Percentiles rank a stretch among this genome's conserved stretches.
Conservation (phyloP, 2,329 filamentous ascomycete species). For the Stachybotrys chlorohalonatus region DNA sequence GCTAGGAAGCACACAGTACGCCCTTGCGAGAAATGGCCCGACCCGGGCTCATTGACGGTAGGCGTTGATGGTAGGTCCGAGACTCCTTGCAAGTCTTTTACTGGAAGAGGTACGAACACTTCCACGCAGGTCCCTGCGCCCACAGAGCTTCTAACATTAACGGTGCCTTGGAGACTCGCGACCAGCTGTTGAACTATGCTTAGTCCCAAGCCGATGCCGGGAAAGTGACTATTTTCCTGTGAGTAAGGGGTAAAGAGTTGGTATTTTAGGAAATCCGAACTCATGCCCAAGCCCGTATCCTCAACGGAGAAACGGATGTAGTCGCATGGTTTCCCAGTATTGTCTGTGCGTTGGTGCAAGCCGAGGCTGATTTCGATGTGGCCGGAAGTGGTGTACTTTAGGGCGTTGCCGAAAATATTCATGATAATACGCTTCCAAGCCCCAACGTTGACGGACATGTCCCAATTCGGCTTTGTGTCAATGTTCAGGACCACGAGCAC, state of each 20-base stretch:
- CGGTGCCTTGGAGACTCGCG: slow-evolving; percentile 43
- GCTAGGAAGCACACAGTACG: too few relatives aligned
- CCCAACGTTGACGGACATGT: slow-evolving; percentile 29
- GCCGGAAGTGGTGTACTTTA: not conserved
- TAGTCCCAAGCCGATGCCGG: slow-evolving; percentile 51
- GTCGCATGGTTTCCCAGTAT: not conserved
- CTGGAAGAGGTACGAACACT: not conserved
- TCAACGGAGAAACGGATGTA: slow-evolving; percentile 33
- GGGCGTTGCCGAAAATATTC: not conserved
- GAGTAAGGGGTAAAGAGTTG: slow-evolving; percentile 51
- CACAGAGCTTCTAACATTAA: slow-evolving; percentile 30
- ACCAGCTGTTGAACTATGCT: slow-evolving; percentile 52
- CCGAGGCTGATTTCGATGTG: not conserved
- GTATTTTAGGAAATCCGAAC: slow-evolving; percentile 46
- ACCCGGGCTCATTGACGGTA: not conserved
- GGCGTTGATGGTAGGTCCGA: not conserved
- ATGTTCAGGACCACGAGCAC: not conserved
- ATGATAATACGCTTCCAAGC: slow-evolving; percentile 38
- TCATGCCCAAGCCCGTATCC: slow-evolving; percentile 56
- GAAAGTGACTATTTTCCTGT: slow-evolving; percentile 49
- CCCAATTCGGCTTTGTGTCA: not conserved
- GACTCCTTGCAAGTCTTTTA: too few relatives aligned
- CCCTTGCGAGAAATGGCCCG: too few relatives aligned
- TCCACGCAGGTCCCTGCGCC: not conserved
- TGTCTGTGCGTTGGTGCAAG: not conserved